A percentile compares a stretch with the other conserved stretches of the same genome.
Evolutionary conservation across 2,329 filamentous ascomycete species (phyloP).

Genomic region (Leptographium flavum): DNA sequence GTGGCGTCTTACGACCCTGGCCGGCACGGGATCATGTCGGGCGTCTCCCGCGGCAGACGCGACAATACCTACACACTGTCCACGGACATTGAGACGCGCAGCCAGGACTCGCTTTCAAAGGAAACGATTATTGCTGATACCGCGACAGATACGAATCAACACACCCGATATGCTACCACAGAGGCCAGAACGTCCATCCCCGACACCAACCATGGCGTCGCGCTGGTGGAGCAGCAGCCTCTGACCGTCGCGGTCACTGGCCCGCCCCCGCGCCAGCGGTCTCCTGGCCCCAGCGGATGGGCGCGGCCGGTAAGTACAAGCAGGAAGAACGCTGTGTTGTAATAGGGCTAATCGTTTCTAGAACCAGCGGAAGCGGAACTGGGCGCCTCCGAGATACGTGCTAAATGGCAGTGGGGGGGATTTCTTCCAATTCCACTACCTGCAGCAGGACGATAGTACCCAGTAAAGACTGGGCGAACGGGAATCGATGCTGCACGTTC

Average conservation of each 20-base stretch:
- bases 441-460: background rate
- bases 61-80: background rate
- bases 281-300: constrained; percentile 4
- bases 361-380: background rate
- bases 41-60: background rate
- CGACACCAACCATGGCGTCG: background rate
- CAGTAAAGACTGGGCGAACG: too few species aligned
- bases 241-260: background rate
- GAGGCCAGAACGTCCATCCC: background rate
- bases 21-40: background rate
- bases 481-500: too few species aligned
- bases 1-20: background rate
- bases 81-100: background rate
- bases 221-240: constrained; percentile 5
- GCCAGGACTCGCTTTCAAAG: background rate
- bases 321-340: background rate
- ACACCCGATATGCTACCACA: background rate
- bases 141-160: background rate
- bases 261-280: background rate
- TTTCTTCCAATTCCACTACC: background rate
- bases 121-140: background rate
- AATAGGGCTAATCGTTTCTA: background rate
- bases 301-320: constrained; percentile 10
- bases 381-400: background rate
- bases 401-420: background rate